Percentiles rank a stretch among this genome's conserved stretches.
phyloP scores from a whole-genome alignment of 352 stramenopile species.

The Pythium chondricola region DNA sequence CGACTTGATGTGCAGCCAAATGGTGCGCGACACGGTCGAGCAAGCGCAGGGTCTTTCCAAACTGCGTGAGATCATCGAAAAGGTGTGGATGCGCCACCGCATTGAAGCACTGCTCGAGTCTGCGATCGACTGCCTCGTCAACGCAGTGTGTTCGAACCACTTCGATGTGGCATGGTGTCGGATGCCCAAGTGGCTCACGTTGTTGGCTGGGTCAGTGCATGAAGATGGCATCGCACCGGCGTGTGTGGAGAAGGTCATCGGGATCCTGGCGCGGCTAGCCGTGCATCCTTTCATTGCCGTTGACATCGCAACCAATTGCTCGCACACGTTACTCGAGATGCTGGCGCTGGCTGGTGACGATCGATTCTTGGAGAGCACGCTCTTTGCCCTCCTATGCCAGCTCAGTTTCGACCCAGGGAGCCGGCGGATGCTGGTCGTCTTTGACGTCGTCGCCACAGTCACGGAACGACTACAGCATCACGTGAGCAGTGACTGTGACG shows the following conservation, averaged over 20 bases:
- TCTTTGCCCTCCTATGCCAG: slow-evolving; percentile 28
- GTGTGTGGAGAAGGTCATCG: slow-evolving; percentile 41
- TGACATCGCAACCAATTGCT: slow-evolving; percentile 19
- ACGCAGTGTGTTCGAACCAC: slow-evolving; percentile 33
- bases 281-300: slow-evolving; percentile 20
- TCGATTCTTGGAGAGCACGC: slow-evolving; percentile 19
- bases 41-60: slow-evolving; percentile 22
- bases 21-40: slow-evolving; percentile 22
- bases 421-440: slow-evolving; percentile 30
- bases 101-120: slow-evolving; percentile 27
- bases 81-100: slow-evolving; percentile 16
- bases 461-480: too few species aligned
- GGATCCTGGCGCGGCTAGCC: slow-evolving; percentile 27
- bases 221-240: slow-evolving; percentile 4
- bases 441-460: slow-evolving; percentile 29
- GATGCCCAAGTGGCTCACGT: slow-evolving; percentile 26
- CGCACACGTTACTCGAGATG: slow-evolving; percentile 25
- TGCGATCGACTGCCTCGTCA: slow-evolving; percentile 37
- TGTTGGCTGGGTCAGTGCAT: slow-evolving; percentile 25
- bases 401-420: slow-evolving; percentile 26
- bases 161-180: slow-evolving; percentile 22
- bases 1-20: slow-evolving; percentile 24
- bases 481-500: too few species aligned
- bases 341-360: slow-evolving; percentile 15
- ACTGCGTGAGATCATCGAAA: slow-evolving; percentile 23